Base-by-base conservation (phyloP, 805 yeast genomes). In the Metschnikowia dekortorum region DNA sequence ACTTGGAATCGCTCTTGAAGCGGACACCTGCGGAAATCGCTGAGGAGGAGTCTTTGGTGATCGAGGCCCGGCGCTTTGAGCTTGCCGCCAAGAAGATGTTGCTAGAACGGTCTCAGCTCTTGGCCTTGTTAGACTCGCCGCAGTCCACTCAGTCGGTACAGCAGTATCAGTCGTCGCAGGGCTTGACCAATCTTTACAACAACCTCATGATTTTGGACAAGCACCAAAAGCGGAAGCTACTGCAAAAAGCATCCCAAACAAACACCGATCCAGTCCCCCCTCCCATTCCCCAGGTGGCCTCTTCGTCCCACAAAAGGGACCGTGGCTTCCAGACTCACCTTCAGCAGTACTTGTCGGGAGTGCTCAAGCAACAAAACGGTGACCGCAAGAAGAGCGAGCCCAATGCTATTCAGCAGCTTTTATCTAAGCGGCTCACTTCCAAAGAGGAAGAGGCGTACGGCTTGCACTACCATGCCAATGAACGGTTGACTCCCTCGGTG, bases 1-100 rank as follows among this genome's bases (percentile, higher is more conserved):
- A 92, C 62, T 69, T 94, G 42, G 84, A 84, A 58, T 81, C 88
- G 53, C 71, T 94, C 36, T 74, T 92, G 39, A 82, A 83, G 35
- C 74, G 99, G 57, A 83, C 92, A 2, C 97, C 99, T 0, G 96
- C 97, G 0, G 99, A 94, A 64, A 88, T 94, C 41, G 98, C 98
- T 0, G 99, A 94, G 70, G 99, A 94, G 64, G 98, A 94, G 65
- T 89, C 96, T 0, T 73, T 94, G 45, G 88, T 94, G 9, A 84
- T 92, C 31, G 99, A 94, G 64, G 95, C 97, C 2, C 80, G 96
- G 44, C 84, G 92, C 56, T 88, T 94, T 54, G 98, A 94, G 63
- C 80, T 89, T 50, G 88, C 96, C 2, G 96, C 97, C 0, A 91
- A 89, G 71, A 87, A 88, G 65, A 87, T 92, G 75, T 76, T 90